Evolutionary conservation across 352 stramenopile genomes (phyloP).

Genomic region (Saprolegnia parasitica): DNA sequence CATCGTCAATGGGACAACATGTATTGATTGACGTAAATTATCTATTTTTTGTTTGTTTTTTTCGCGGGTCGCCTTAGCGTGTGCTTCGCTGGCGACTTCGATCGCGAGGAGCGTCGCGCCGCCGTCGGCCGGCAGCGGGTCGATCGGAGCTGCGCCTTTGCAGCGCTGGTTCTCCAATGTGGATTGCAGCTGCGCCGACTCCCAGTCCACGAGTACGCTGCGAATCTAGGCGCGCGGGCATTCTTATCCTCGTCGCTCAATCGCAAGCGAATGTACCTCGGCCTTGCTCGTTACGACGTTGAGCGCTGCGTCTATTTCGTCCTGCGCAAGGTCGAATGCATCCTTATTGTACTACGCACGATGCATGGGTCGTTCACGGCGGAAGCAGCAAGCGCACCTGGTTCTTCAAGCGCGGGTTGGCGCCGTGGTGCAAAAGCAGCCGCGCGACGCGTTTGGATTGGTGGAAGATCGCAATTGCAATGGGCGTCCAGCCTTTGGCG

Average conservation of each 20-base stretch:
- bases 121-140: conserved; percentile 21
- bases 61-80: not conserved
- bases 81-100: conserved; percentile 25
- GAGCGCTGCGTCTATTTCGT: conserved; percentile 78
- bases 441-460: conserved; percentile 65
- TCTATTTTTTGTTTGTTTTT: conserved; percentile 10
- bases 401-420: conserved; percentile 80
- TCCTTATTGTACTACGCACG: conserved; percentile 76
- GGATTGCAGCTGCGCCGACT: conserved; percentile 27
- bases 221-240: conserved; percentile 34
- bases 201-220: conserved; percentile 38
- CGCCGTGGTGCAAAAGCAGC: conserved; percentile 71
- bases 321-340: conserved; percentile 84
- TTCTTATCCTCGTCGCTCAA: not conserved
- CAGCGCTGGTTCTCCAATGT: conserved; percentile 26
- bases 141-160: not conserved
- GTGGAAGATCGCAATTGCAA: conserved; percentile 84
- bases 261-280: conserved; percentile 38
- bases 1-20: too few species aligned
- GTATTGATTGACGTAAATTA: too few species aligned
- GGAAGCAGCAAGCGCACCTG: conserved; percentile 30
- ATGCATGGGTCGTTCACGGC: not conserved
- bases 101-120: conserved; percentile 25
- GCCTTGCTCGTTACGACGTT: conserved; percentile 73
- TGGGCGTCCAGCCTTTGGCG: conserved; percentile 79